phyloP scores from a whole-genome alignment of 345 rosid genomes.

The Combretum micranthum region DNA sequence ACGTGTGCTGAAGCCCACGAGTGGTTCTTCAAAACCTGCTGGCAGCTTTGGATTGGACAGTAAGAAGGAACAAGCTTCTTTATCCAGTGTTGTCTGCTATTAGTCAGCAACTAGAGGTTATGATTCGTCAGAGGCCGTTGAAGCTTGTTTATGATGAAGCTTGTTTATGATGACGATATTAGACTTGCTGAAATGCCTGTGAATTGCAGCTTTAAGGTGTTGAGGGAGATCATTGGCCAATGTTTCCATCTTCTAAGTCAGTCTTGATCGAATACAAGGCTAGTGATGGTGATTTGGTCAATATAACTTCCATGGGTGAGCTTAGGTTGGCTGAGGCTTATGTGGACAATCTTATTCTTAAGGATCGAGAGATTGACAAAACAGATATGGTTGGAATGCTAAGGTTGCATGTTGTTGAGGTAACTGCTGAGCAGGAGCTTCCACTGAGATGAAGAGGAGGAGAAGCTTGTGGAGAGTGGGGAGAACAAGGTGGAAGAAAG shows the following conservation, averaged over 20 bases:
- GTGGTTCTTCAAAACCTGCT: no score
- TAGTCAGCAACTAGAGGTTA: no score
- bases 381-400: constrained; percentile 53
- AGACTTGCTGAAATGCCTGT: constrained; percentile 83
- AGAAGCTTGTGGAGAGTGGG: no score
- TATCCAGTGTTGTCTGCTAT: no score
- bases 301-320: constrained; percentile 67
- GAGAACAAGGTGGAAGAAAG: constrained; percentile 92
- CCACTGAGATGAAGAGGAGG: no score
- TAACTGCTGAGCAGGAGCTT: no score
- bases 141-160: constrained; percentile 85
- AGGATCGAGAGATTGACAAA: constrained; percentile 54
- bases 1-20: constrained; percentile 47
- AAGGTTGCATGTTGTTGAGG: no score
- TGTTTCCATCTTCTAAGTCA: constrained; percentile 83
- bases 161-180: constrained; percentile 90
- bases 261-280: constrained; percentile 84
- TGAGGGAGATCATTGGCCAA: constrained; percentile 71
- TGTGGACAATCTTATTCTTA: constrained; percentile 42
- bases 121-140: no score
- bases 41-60: no score
- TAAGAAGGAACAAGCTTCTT: no score
- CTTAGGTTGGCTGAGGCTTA: constrained; percentile 68
- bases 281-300: constrained; percentile 92
- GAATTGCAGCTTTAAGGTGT: constrained; percentile 62